These are phyloP conservation scores for Yarrowia sp. DNA, from an alignment of 805 yeast genomes.

Conservation along the genomic window DNA sequence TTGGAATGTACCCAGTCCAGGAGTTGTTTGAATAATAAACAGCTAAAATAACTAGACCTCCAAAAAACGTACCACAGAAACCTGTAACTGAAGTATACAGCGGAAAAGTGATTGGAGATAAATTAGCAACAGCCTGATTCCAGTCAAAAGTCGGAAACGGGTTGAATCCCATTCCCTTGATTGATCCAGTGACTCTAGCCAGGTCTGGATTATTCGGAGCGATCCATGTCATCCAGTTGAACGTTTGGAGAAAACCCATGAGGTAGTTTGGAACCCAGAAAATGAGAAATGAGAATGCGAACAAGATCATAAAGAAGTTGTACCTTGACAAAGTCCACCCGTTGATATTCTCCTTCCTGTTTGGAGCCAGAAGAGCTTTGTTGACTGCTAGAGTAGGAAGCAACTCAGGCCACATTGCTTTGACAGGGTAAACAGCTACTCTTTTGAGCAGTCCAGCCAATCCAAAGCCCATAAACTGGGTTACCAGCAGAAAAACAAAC, in stretches of 20 bases:
- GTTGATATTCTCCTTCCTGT: slow-evolving; percentile 46
- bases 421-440: slow-evolving; percentile 52
- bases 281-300: slow-evolving; percentile 49
- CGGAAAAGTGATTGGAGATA: slow-evolving; percentile 47
- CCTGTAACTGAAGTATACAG: slow-evolving; percentile 45
- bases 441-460: slow-evolving; percentile 64
- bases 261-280: slow-evolving; percentile 68
- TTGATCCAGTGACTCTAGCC: slow-evolving; percentile 50
- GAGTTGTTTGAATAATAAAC: slow-evolving; percentile 54
- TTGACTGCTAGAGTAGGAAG: slow-evolving; percentile 51
- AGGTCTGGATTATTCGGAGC: slow-evolving; percentile 50
- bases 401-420: slow-evolving; percentile 54
- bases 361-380: slow-evolving; percentile 46
- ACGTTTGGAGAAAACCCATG: slow-evolving; percentile 46
- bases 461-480: slow-evolving; percentile 64
- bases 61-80: slow-evolving; percentile 45
- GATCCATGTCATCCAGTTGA: slow-evolving; percentile 64
- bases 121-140: slow-evolving; percentile 56
- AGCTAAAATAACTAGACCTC: slow-evolving; percentile 47
- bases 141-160: slow-evolving; percentile 56
- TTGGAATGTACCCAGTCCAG: slow-evolving; percentile 60
- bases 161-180: slow-evolving; percentile 50
- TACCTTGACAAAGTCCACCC: slow-evolving; percentile 61
- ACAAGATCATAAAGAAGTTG: slow-evolving; percentile 47
- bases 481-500: slow-evolving; percentile 50